Conservation (phyloP, 2,329 filamentous ascomycete genomes). For the Cytospora piceicola region DNA sequence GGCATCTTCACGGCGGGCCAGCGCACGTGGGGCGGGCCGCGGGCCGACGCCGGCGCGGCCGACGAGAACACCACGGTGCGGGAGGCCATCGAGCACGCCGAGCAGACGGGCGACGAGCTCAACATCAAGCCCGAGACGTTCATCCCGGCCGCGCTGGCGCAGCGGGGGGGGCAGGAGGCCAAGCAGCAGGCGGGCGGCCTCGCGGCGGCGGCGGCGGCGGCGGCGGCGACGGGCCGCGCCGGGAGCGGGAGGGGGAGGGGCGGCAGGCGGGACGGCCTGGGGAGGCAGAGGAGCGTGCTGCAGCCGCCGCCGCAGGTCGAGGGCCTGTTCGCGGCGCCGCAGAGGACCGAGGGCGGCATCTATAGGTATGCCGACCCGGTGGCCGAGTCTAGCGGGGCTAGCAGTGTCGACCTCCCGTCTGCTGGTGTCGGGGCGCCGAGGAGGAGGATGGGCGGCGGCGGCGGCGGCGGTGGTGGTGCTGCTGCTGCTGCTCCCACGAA, state of each 20-base stretch:
- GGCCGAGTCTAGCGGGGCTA: constrained; percentile 56
- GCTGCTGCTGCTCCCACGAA: constrained; percentile 35
- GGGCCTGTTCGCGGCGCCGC: constrained; percentile 76
- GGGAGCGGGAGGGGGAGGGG: constrained; percentile 18
- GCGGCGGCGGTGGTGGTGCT: constrained; percentile 22
- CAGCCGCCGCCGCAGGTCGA: constrained; percentile 76
- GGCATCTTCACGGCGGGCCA: constrained; percentile 94
- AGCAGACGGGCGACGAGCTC: constrained; percentile 80
- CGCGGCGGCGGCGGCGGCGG: no score
- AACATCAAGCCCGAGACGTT: constrained; percentile 91
- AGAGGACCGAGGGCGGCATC: constrained; percentile 68
- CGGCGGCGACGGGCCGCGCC: not conserved
- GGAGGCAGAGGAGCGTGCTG: constrained; percentile 60
- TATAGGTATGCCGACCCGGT: constrained; percentile 65
- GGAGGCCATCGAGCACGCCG: constrained; percentile 82
- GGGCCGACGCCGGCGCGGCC: constrained; percentile 84
- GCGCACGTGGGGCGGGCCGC: constrained; percentile 92
- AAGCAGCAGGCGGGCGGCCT: no score
- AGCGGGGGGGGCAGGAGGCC: constrained; percentile 33
- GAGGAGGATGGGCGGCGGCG: constrained; percentile 25
- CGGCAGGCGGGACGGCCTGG: constrained; percentile 42
- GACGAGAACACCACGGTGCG: constrained; percentile 76
- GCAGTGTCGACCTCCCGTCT: constrained; percentile 49
- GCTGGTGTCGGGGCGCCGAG: not conserved
- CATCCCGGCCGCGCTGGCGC: constrained; percentile 60